Base-by-base conservation (phyloP, 352 stramenopile species). In the Globisporangium solare region DNA sequence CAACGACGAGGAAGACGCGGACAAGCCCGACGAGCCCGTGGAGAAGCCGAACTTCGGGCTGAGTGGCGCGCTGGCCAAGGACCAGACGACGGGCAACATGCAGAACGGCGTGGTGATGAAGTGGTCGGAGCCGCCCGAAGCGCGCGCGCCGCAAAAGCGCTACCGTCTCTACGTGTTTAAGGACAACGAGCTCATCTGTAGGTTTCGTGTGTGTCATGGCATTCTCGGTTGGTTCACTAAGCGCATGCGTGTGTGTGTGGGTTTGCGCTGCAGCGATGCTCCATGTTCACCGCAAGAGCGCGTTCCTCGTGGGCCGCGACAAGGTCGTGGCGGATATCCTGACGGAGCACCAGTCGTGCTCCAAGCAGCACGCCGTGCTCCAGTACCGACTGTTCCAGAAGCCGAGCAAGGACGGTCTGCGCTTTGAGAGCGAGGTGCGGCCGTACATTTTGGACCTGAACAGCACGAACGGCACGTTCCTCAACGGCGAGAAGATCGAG, bases 161-260 rank as follows among this genome's bases (percentile, higher is more conserved):
- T 99, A 96, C 87, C 82, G 96, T 15, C 70, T 99, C 4, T 99
- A 99, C 73, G 96, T 99, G 37, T 99, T 99, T 72, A 98, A 98
- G 63, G 74, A 85, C 61, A 85, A 96, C 55, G 64, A 92, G 24
- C 61, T 79, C 11, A 74, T 96, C 41, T 74, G 86, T 95, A 59
- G 42, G 76, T 58, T 21, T 7, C 17, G 18, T 48, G 3, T 58
- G 21, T 20, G 18, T 32, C 42, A 14, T 10, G 61, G 17, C 17
- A 27, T 32, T 17, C 3, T 40, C 4, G n/a, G 40, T 35, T 8
- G n/a, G 40, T 35, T 8, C 17, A 5, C 31, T 3, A 39, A 6
- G 7, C 22, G 66, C 2, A 51, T 11, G 22, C 24, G 18, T 13
- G 13, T 45, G 10, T 56, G 21, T 46, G 15, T 7, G 21, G 54